Conservation (phyloP, 140 eudicot genomes). For the Ambrosia hybrid region DNA sequence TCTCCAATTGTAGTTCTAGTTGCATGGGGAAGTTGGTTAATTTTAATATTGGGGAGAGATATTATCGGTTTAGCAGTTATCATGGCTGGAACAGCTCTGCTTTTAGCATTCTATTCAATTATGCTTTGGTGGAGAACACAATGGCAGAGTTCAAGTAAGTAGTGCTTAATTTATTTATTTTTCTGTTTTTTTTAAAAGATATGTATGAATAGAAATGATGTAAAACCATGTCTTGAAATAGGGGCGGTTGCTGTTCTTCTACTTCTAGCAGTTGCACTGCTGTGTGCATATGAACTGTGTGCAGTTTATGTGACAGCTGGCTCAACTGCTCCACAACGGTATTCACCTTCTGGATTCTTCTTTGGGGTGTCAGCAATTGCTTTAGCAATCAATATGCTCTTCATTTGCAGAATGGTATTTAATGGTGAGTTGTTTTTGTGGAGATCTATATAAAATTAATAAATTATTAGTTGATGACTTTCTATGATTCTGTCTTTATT, state of each 20-base stretch:
- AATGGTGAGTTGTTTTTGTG: conserved; percentile 54
- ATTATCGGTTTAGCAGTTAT: conserved; percentile 90
- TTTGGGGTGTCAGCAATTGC: conserved; percentile 99
- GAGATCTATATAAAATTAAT: background rate
- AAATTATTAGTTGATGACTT: background rate
- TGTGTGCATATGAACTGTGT: conserved; percentile 91
- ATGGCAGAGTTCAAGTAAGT: conserved; percentile 99
- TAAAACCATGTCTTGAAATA: conserved; percentile 25
- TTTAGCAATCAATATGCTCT: conserved; percentile 96
- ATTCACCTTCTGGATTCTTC: conserved; percentile 98
- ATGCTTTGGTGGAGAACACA: conserved; percentile 99
- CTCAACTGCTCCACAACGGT: conserved; percentile 76
- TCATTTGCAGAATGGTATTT: conserved; percentile 94
- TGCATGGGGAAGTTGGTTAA: conserved; percentile 90
- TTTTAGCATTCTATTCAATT: conserved; percentile 90
- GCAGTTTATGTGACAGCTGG: conserved; percentile 98
- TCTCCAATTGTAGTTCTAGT: conserved; percentile 80
- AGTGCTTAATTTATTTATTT: background rate
- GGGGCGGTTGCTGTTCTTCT: conserved; percentile 99
- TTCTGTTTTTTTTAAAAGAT: background rate
- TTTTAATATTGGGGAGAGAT: conserved; percentile 79
- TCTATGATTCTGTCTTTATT: background rate
- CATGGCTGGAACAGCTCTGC: conserved; percentile 96
- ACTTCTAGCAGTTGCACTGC: conserved; percentile 85
- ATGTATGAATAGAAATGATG: background rate